Evolutionary conservation across 768 basidiomycete genomes (phyloP).

Genomic region (Melanogaster broomeanus): DNA sequence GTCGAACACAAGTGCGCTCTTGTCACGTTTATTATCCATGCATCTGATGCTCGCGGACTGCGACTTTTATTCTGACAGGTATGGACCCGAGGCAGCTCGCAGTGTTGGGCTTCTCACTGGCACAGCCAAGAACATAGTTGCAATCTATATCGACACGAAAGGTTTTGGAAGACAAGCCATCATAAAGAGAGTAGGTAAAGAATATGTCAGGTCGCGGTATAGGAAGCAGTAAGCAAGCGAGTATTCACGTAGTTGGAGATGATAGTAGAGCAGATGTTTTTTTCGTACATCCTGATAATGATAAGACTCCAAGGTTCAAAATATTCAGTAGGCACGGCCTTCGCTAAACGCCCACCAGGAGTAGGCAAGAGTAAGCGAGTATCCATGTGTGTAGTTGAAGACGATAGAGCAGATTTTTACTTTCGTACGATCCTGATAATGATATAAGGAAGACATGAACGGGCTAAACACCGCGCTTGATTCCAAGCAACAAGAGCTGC

Average conservation of each 20-base stretch:
- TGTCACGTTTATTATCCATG: not conserved
- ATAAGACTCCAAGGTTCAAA: no score
- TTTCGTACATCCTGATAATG: no score
- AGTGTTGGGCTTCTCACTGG: constrained; percentile 61
- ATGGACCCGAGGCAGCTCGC: constrained; percentile 64
- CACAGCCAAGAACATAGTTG: constrained; percentile 67
- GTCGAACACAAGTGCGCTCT: constrained; percentile 57
- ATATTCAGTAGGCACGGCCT: not conserved
- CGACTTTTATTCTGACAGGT: constrained; percentile 33
- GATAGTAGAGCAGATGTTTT: no score
- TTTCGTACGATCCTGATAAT: no score
- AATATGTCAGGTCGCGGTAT: constrained; percentile 51
- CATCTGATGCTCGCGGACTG: not conserved
- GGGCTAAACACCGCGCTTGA: constrained; percentile 90
- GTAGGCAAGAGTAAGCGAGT: no score
- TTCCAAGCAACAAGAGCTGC: constrained; percentile 92
- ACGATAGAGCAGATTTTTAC: no score
- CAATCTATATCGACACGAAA: constrained; percentile 76
- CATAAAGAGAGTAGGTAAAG: constrained; percentile 60
- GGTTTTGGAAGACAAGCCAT: constrained; percentile 73
- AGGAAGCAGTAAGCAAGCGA: constrained; percentile 3
- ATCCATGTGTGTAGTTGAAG: no score
- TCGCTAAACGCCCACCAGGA: not conserved
- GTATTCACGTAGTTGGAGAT: no score
- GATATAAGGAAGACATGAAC: constrained; percentile 76